Evolutionary conservation across 305 asterid species (phyloP), one percentile per base, ranked within the genome.

Genomic region (Plantago coronopus): DNA sequence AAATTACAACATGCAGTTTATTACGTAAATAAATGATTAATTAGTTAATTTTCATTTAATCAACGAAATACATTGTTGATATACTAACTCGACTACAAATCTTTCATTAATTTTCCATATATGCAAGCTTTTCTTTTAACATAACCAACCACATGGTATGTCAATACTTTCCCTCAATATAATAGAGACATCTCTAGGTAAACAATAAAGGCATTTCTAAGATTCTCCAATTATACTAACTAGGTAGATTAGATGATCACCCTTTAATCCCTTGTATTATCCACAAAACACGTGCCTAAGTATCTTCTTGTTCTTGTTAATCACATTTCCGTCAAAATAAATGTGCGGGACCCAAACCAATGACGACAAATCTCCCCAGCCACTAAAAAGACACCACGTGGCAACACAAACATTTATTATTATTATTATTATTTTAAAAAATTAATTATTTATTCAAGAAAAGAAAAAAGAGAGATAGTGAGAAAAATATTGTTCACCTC

Each of bases 331-430:
- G 14, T 31, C 59, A 23, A 22, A 1, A 7, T 38, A 17, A 12
- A 63, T 50, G 0, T 40, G 74, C 50, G 64, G 72, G 79, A 7
- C 65, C 79, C 29, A 18, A 4, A 45, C 68, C 21, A 45, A 15
- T 31, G 38, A 3, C 9, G 4, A 9, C 11, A 47, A 65, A 44
- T 45, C 57, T 54, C 40, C 48, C 65, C 67, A 58, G 63, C 57
- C 60, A 69, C 50, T 46, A 61, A 64, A 62, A 61, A 67, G 1
- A 59, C 0, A 80, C 48, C 81, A 78, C 76, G 78, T 83, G 85
- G 74, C 80, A n/a, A n/a, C n/a, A 62, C n/a, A 63, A 57, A 64
- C 64, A 31, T 17, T 27, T 12, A 34, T 2, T 12, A 56, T 31
- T 42, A 31, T n/a, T 9, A 17, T n/a, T 34, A 25, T 55, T 55